These are phyloP conservation scores for Huntiella savannae DNA, from an alignment of 2,329 filamentous ascomycete genomes.

Conservation along the genomic window DNA sequence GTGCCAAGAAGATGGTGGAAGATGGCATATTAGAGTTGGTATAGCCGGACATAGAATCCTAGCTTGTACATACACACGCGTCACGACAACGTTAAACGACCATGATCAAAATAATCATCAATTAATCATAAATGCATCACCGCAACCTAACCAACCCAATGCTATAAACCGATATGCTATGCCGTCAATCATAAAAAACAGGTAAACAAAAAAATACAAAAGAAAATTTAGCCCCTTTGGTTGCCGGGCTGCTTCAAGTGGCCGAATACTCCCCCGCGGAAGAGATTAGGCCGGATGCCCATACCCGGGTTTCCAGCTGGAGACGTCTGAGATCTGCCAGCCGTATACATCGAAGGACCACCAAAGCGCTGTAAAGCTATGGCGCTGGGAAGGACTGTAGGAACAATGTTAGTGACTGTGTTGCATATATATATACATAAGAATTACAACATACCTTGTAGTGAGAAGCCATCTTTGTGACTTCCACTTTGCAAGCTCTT, in stretches of 20 bases:
- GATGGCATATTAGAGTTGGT: conserved; percentile 38
- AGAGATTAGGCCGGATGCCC: background rate
- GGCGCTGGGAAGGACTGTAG: no score
- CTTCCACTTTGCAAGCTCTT: no score
- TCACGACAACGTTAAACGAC: conserved; percentile 1
- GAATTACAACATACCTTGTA: no score
- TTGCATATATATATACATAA: no score
- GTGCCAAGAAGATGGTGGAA: conserved; percentile 43
- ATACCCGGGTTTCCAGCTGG: no score
- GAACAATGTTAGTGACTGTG: no score
- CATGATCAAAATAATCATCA: conserved; percentile 3
- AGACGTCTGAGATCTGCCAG: no score
- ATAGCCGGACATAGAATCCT: conserved; percentile 19
- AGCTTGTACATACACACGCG: background rate
- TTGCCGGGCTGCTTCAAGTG: background rate
- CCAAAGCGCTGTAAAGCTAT: no score
- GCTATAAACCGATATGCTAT: no score
- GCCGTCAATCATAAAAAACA: background rate
- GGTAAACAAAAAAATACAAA: conserved; percentile 3
- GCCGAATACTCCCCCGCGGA: background rate
- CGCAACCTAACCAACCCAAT: background rate
- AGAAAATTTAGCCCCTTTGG: background rate
- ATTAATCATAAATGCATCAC: background rate
- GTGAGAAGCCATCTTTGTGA: no score
- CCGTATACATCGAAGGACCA: no score